Evolutionary conservation across 1,284 basidiomycete species (phyloP), one percentile per base, ranked within the genome.

Genomic region (Calocybe gambosa): DNA sequence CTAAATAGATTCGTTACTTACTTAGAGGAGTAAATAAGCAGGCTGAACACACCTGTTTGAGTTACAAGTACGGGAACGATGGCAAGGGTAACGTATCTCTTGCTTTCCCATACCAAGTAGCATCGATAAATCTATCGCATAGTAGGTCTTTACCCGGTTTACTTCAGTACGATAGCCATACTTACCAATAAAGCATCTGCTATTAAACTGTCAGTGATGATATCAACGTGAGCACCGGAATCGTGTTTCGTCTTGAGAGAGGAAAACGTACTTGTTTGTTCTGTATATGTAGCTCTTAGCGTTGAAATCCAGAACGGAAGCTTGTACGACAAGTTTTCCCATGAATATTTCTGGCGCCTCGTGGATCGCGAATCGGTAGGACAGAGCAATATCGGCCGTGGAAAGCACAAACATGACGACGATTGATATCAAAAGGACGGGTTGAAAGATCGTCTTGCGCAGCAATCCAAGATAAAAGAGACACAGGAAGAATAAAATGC

Each of bases 341-440:
- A 47, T 43, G 1, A 53, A 16, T 16, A 53, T 39, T 0, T 38
- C 43, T n/a, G 52, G 52, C 2, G 59, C 26, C 9, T 58, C 52
- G 31, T 48, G 49, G 16, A 57, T 20, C 1, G 57, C 23, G 15
- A 58, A 39, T 19, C 57, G 50, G n/a, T 58, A 54, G 1, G 57
- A 55, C 12, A 63, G 26, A 1, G 54, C 48, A 3, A 62, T 48
- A 34, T 63, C 60, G 2, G 51, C 58, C n/a, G 59, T 57, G 2
- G 58, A 58, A 20, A 62, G 42, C 0, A 33, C 49, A 44, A 60
- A 58, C 54, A 62, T 55, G n/a, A 53, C 36, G 3, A 50, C 26
- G 7, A 54, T 50, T 2, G 58, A 52, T 5, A 50, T 15, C 13
- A 59, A 40, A 16, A 60, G 50, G 18, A 53, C 21, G 1, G 43